Evolutionary conservation across 306 rosid species (phyloP).

Genomic region (Castanea sativa): DNA sequence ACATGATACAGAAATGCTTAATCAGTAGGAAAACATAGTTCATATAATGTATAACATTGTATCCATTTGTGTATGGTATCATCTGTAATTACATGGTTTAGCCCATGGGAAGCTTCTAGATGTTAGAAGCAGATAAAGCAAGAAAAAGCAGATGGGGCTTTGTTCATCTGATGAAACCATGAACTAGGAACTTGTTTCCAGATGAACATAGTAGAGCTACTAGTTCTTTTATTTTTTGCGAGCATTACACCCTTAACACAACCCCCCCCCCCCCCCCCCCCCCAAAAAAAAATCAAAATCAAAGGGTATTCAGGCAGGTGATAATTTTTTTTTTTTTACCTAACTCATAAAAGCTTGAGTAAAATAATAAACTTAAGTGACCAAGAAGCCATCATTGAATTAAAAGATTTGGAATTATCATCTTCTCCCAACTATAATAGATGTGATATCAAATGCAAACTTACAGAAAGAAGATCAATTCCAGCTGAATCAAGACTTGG

Average conservation of each 20-base stretch:
- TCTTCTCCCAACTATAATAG: background rate
- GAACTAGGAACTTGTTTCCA: background rate
- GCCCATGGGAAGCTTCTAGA: background rate
- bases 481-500: slow-evolving; percentile 86
- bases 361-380: background rate
- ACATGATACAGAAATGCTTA: slow-evolving; percentile 13
- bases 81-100: background rate
- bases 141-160: background rate
- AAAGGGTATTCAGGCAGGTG: too few relatives aligned
- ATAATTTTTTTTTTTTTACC: too few relatives aligned
- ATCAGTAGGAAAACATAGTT: background rate
- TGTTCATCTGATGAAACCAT: background rate
- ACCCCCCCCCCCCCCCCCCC: too few relatives aligned
- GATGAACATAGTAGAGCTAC: background rate
- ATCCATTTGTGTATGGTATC: background rate
- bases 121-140: background rate
- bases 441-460: slow-evolving; percentile 27
- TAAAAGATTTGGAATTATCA: background rate
- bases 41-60: background rate
- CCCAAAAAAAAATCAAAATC: too few relatives aligned
- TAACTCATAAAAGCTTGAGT: background rate
- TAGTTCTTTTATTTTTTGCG: background rate
- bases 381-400: background rate
- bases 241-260: too few relatives aligned
- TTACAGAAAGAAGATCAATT: slow-evolving; percentile 87